phyloP scores from a whole-genome alignment of 108 stramenopile species.

The Skeletonema menzelii region DNA sequence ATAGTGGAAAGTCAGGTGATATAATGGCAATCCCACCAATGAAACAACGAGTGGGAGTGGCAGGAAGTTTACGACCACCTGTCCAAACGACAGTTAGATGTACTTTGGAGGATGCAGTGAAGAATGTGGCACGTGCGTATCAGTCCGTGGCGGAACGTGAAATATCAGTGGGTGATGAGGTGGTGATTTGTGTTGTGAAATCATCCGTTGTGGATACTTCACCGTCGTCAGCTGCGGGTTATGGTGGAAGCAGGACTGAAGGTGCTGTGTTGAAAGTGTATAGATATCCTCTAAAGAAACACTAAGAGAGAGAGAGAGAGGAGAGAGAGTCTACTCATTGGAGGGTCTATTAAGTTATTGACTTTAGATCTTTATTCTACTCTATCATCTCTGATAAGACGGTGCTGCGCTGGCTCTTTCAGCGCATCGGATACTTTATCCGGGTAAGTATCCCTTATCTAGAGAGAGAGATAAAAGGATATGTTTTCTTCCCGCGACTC shows the following conservation, averaged over 20 bases:
- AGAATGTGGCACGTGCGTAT: conserved; percentile 61
- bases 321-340: not conserved
- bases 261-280: conserved; percentile 13
- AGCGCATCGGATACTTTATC: no score
- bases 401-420: no score
- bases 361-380: no score
- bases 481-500: no score
- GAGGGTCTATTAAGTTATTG: no score
- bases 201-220: not conserved
- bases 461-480: no score
- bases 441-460: no score
- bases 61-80: conserved; percentile 43
- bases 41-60: conserved; percentile 43
- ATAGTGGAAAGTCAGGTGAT: conserved; percentile 1
- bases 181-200: conserved; percentile 70
- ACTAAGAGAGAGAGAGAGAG: conserved; percentile 10
- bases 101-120: conserved; percentile 61
- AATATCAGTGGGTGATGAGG: conserved; percentile 77
- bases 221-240: not conserved
- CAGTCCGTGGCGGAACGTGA: conserved; percentile 84
- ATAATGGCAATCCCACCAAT: conserved; percentile 29
- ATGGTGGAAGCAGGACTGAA: not conserved
- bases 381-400: no score
- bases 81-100: conserved; percentile 52
- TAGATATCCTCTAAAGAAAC: conserved; percentile 27